Conservation (phyloP, 352 stramenopile species). For the Peronospora destructor region DNA sequence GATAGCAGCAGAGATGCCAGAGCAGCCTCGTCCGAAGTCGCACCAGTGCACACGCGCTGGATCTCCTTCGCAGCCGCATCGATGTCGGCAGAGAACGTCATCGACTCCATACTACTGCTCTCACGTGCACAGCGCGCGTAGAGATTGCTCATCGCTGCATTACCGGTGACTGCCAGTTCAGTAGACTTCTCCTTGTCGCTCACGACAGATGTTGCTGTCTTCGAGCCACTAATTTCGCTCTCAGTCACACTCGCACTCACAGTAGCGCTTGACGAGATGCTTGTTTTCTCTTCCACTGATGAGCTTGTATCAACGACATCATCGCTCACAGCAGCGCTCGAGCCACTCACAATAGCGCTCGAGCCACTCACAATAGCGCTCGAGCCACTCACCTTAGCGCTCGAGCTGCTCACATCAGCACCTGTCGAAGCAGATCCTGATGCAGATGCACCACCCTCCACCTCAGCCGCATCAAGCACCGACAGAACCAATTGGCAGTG, state of each 20-base stretch:
- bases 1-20: constrained; percentile 19
- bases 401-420: background rate
- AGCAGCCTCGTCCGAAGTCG: constrained; percentile 7
- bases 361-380: no score
- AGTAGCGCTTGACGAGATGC: constrained; percentile 3
- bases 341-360: no score
- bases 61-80: constrained; percentile 41
- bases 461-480: constrained; percentile 20
- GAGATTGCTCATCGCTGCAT: no score
- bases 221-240: no score
- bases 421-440: constrained; percentile 10
- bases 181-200: background rate
- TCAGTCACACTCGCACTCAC: no score
- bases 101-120: background rate
- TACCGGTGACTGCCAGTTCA: no score
- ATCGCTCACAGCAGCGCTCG: constrained; percentile 2
- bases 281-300: constrained; percentile 16
- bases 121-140: background rate
- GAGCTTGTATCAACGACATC: constrained; percentile 2
- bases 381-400: background rate
- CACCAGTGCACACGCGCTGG: constrained; percentile 10
- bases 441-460: constrained; percentile 11
- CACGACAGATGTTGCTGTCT: constrained; percentile 1
- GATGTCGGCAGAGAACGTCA: constrained; percentile 28
- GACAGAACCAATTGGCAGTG: constrained; percentile 20